Conservation (phyloP, 2,329 filamentous ascomycete genomes). For the Dothideomycetidae sp. region DNA sequence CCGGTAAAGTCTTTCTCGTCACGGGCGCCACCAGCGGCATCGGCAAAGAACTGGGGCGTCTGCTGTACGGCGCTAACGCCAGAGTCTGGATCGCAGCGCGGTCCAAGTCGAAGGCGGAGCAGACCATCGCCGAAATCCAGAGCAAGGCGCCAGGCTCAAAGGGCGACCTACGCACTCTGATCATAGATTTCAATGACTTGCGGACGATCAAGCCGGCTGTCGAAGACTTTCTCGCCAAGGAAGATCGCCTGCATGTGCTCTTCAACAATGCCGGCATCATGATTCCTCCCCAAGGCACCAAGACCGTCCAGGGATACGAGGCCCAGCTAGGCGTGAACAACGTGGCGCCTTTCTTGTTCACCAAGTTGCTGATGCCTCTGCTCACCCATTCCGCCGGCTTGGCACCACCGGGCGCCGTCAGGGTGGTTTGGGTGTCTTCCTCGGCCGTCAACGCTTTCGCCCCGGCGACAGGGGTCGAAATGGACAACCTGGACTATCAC, state of each 20-base stretch:
- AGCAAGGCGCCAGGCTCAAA: conserved; percentile 22
- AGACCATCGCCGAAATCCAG: conserved; percentile 34
- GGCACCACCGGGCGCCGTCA: conserved; percentile 15
- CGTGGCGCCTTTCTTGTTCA: conserved; percentile 23
- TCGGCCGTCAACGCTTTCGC: conserved; percentile 15
- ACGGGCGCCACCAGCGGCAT: conserved; percentile 34
- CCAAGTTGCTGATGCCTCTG: conserved; percentile 19
- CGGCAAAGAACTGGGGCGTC: conserved; percentile 38
- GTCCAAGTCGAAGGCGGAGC: conserved; percentile 29
- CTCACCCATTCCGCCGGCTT: conserved; percentile 16
- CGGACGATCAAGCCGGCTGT: conserved; percentile 22
- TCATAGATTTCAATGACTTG: conserved; percentile 31
- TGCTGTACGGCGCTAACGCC: conserved; percentile 41
- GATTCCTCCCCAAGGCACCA: conserved; percentile 22
- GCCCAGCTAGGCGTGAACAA: conserved; percentile 23
- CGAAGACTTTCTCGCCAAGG: conserved; percentile 22
- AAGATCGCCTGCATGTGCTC: conserved; percentile 27
- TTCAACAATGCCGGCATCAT: conserved; percentile 28
- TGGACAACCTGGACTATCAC: conserved; percentile 13
- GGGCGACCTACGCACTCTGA: conserved; percentile 31
- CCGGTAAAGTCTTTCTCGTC: conserved; percentile 37
- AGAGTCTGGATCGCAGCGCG: conserved; percentile 44
- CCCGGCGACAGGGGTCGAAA: conserved; percentile 14
- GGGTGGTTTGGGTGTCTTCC: conserved; percentile 21
- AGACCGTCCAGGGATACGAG: conserved; percentile 21